These are phyloP conservation scores for Thermochaetoides dissita DNA, from an alignment of 2,329 filamentous ascomycete genomes.

Conservation along the genomic window DNA sequence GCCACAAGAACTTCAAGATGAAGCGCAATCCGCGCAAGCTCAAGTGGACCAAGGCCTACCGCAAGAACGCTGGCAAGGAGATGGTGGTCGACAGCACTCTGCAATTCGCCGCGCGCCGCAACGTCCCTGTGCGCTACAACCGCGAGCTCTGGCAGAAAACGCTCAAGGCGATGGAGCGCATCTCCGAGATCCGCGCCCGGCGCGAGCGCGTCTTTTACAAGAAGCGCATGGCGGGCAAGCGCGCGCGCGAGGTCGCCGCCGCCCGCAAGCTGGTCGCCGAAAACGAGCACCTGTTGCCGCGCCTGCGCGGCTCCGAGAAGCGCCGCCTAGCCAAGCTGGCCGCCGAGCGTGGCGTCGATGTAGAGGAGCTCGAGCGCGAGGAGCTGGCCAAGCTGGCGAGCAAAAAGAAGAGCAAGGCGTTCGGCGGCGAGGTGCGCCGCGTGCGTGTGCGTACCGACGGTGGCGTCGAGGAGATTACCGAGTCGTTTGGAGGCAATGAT, in stretches of 20 bases:
- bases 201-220: constrained; percentile 90
- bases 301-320: constrained; percentile 50
- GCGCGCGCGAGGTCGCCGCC: constrained; percentile 61
- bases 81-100: constrained; percentile 91
- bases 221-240: constrained; percentile 82
- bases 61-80: constrained; percentile 68
- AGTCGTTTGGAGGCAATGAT: constrained; percentile 11
- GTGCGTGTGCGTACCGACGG: constrained; percentile 26
- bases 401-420: constrained; percentile 21
- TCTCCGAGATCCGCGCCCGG: constrained; percentile 68
- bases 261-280: constrained; percentile 81
- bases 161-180: constrained; percentile 79
- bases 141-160: constrained; percentile 79
- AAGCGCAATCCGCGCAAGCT: constrained; percentile 95
- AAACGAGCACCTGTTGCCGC: constrained; percentile 83
- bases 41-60: constrained; percentile 93
- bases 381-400: constrained; percentile 15
- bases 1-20: constrained; percentile 76
- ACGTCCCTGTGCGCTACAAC: constrained; percentile 91
- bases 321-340: constrained; percentile 47
- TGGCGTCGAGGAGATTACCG: constrained; percentile 27
- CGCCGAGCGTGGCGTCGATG: constrained; percentile 31
- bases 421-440: constrained; percentile 27
- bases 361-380: constrained; percentile 24
- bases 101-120: constrained; percentile 81